These are phyloP conservation scores for Taphrina communis DNA, from an alignment of 1,139 yeast genomes.

Conservation along the genomic window DNA sequence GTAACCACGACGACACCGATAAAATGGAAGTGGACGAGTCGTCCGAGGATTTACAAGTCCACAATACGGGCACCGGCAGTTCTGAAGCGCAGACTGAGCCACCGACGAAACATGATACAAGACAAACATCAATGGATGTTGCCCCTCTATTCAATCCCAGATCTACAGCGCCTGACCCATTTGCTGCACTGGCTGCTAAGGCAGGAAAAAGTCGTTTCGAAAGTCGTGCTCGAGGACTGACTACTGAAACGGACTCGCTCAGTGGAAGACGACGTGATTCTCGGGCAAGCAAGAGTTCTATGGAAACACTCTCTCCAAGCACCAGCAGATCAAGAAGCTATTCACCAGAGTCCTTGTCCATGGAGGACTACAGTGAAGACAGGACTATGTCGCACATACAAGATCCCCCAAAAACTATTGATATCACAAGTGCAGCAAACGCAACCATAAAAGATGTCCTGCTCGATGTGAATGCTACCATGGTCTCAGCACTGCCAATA, in stretches of 20 bases:
- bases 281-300: not conserved
- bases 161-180: constrained; percentile 1
- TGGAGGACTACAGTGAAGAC: not conserved
- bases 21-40: constrained; percentile 2
- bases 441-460: not conserved
- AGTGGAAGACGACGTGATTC: not conserved
- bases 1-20: not conserved
- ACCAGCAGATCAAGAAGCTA: not conserved
- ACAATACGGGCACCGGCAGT: not conserved
- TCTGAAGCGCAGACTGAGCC: not conserved
- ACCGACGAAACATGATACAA: not conserved
- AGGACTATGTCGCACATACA: not conserved
- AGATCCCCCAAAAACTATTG: not conserved
- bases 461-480: not conserved
- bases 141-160: constrained; percentile 14
- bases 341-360: not conserved
- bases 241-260: not conserved
- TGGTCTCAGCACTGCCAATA: not conserved
- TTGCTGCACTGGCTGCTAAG: constrained; percentile 18
- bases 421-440: not conserved
- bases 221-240: not conserved
- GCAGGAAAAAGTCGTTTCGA: constrained; percentile 19
- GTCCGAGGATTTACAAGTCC: not conserved
- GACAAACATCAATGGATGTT: not conserved
- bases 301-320: not conserved